Conservation (phyloP, 441 rosid species). For the Populus hybrid region DNA sequence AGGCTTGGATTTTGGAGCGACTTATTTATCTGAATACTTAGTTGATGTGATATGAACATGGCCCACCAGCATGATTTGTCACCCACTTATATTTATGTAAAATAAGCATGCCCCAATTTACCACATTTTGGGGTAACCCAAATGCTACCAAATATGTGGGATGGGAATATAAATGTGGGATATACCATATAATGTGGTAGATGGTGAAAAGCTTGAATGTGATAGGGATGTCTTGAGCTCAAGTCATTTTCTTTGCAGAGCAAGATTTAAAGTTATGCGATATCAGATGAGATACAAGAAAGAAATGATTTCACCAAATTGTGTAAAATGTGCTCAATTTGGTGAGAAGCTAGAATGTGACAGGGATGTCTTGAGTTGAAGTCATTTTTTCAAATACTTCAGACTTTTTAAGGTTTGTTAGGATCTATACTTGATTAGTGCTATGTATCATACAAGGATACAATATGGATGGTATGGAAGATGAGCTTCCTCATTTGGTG, state of each 20-base stretch:
- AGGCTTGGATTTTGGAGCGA: too few species aligned
- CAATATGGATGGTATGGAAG: slow-evolving; percentile 16
- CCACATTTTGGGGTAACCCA: neutral
- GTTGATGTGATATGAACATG: too few species aligned
- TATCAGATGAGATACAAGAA: too few species aligned
- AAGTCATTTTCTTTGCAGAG: neutral
- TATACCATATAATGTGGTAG: neutral
- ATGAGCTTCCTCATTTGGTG: slow-evolving; percentile 1
- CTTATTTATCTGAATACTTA: too few species aligned
- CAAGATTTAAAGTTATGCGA: too few species aligned
- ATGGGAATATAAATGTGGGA: neutral
- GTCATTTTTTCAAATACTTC: too few species aligned
- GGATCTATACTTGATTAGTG: neutral
- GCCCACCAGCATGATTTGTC: too few species aligned
- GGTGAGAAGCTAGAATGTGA: too few species aligned
- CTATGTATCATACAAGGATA: neutral
- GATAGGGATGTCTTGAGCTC: neutral
- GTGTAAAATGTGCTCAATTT: too few species aligned
- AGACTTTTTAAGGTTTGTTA: neutral
- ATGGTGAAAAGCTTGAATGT: neutral
- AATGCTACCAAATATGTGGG: neutral
- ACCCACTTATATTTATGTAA: neutral
- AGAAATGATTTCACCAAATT: too few species aligned
- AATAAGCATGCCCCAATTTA: neutral
- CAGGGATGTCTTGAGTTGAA: too few species aligned